Evolutionary conservation across 495 filamentous ascomycete genomes (phyloP), one percentile per base, ranked within the genome.

Genomic region (Geoglossum glabrum): DNA sequence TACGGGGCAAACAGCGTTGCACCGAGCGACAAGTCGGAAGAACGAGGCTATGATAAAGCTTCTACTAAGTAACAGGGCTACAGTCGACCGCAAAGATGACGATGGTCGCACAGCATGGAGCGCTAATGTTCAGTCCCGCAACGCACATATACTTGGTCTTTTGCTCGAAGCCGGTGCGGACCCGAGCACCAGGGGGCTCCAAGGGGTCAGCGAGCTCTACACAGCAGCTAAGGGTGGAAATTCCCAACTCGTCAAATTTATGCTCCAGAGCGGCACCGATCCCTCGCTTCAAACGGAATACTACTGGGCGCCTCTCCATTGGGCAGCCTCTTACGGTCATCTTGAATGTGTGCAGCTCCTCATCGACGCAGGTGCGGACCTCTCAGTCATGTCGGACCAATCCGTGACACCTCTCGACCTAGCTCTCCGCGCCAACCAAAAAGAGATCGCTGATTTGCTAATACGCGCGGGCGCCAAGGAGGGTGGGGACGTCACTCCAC

Each of bases 1-100:
- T 25, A 30, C 27, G 28, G 45, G 61, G 23, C 60, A 61, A 33
- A 67, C 62, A 33, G 54, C 64, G 15, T 54, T 68, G 27, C 60
- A 64, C 40, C 43, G 52, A 27, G 64, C 66, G 30, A 58, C 59
- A 6, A 0, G n/a, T 9, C 13, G 47, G 8, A 45, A 57, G 33
- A 23, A 45, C 8, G 51, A 38, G 1, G 51, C 19, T 0, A 58
- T 62, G 13, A 59, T 64, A 11, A 52, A 58, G 55, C 15, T 63
- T 5, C 61, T 68, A 0, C 38, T 67, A 0, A 17, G 34, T 25
- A 17, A 40, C 46, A 9, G 40, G 0, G 40, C 40, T 21, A 45
- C 54, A 15, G 51, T 64, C 19, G 62, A 64, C 38, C n/a, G 11
- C 30, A 54, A 43, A 38, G 43, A 66, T 43, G 63, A 62, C 52